Percentiles rank a stretch among this genome's conserved stretches.
These are phyloP conservation scores for Hyphochytrium catenoides DNA, from an alignment of 352 stramenopile genomes.

Conservation along the genomic window DNA sequence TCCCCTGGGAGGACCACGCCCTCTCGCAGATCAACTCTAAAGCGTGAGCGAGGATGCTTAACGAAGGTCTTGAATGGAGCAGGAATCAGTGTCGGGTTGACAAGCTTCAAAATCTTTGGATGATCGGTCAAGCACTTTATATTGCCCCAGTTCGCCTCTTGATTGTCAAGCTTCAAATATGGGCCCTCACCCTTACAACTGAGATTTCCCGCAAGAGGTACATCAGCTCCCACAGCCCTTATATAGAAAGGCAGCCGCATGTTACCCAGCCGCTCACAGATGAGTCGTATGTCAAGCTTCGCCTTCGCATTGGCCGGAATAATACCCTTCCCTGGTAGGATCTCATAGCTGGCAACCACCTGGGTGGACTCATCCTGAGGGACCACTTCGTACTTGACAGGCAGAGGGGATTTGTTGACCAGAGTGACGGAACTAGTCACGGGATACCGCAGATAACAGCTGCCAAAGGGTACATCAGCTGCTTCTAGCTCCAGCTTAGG, in stretches of 20 bases:
- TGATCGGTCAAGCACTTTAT: conserved; percentile 67
- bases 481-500: conserved; percentile 33
- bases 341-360: conserved; percentile 46
- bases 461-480: conserved; percentile 58
- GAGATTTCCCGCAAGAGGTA: conserved; percentile 63
- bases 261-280: conserved; percentile 62
- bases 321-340: conserved; percentile 25
- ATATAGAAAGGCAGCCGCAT: conserved; percentile 70
- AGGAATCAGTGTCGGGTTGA: conserved; percentile 66
- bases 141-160: conserved; percentile 63
- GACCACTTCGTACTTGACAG: conserved; percentile 57
- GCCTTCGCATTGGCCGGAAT: conserved; percentile 28
- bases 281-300: conserved; percentile 49
- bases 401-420: conserved; percentile 54
- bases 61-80: conserved; percentile 77
- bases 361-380: conserved; percentile 67
- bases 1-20: conserved; percentile 51
- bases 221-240: conserved; percentile 49
- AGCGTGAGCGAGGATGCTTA: conserved; percentile 68
- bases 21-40: conserved; percentile 67
- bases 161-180: conserved; percentile 45
- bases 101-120: conserved; percentile 35
- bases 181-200: conserved; percentile 55
- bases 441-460: conserved; percentile 70
- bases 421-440: conserved; percentile 61